A percentile compares a stretch with the other conserved stretches of the same genome.
Evolutionary conservation across 2,329 filamentous ascomycete species (phyloP).

Genomic region (Davidsoniella neocaledoniae): DNA sequence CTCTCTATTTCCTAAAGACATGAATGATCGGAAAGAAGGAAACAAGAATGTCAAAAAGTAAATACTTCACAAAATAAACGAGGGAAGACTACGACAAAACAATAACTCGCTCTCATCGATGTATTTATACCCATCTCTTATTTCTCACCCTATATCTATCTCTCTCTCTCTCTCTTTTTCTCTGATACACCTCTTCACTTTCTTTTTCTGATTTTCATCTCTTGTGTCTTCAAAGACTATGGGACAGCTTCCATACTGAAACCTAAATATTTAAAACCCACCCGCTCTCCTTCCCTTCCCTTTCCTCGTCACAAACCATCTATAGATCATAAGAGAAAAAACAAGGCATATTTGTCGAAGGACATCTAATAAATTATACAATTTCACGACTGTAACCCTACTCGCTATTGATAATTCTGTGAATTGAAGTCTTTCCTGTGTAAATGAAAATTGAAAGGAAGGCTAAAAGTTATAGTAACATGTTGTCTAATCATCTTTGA

Average conservation of each 20-base stretch:
- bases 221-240: background rate
- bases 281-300: background rate
- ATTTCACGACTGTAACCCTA: background rate
- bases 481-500: no score
- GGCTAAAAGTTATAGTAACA: no score
- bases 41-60: no score
- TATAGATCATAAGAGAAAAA: constrained; percentile 12
- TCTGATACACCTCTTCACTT: background rate
- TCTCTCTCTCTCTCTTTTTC: background rate
- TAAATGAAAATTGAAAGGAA: no score
- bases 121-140: no score
- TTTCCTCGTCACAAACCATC: constrained; percentile 1
- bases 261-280: constrained; percentile 1
- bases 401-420: no score
- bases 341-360: constrained; percentile 8
- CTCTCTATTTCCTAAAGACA: no score
- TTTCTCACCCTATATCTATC: background rate
- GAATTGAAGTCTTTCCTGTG: no score
- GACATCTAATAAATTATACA: constrained; percentile 4
- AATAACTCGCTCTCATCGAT: background rate
- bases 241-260: background rate
- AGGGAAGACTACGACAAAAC: no score
- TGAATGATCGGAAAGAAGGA: no score
- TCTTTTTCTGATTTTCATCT: background rate
- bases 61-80: no score